Conservation (phyloP, 352 stramenopile species). For the Pythium oligandrum region DNA sequence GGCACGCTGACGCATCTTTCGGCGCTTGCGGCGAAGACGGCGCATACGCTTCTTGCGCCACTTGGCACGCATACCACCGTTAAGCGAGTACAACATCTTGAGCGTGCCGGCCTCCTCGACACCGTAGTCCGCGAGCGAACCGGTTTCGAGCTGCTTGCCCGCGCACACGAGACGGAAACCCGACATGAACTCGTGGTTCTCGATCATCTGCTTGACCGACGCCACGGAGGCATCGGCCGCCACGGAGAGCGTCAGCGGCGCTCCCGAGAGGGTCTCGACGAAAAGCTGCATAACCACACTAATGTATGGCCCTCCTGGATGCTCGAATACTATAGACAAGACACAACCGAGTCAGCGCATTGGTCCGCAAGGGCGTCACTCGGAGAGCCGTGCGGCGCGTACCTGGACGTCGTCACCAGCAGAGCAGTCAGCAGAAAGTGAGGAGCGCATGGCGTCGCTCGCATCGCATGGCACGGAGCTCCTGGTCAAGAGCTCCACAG, state of each 20-base stretch:
- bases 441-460: conserved; percentile 12
- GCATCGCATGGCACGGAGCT: neutral
- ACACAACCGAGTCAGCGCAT: no score
- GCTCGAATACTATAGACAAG: conserved; percentile 76
- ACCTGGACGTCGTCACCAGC: conserved; percentile 79
- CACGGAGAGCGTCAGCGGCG: conserved; percentile 75
- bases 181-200: conserved; percentile 94
- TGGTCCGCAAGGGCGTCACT: no score
- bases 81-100: conserved; percentile 89
- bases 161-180: conserved; percentile 90
- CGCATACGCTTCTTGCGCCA: conserved; percentile 99
- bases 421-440: conserved; percentile 93
- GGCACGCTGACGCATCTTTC: conserved; percentile 99
- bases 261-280: conserved; percentile 85
- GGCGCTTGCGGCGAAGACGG: conserved; percentile 95
- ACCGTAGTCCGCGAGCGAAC: conserved; percentile 90
- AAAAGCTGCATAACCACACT: conserved; percentile 95
- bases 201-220: conserved; percentile 91
- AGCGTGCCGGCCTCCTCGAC: conserved; percentile 91
- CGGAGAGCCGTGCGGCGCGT: conserved; percentile 11
- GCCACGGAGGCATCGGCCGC: conserved; percentile 87
- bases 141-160: conserved; percentile 68
- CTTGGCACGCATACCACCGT: conserved; percentile 95
- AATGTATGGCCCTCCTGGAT: conserved; percentile 82
- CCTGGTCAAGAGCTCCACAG: neutral